Evolutionary conservation across 2,329 filamentous ascomycete genomes (phyloP), one percentile per base, ranked within the genome.

Genomic region (Ambrosiella xylebori): DNA sequence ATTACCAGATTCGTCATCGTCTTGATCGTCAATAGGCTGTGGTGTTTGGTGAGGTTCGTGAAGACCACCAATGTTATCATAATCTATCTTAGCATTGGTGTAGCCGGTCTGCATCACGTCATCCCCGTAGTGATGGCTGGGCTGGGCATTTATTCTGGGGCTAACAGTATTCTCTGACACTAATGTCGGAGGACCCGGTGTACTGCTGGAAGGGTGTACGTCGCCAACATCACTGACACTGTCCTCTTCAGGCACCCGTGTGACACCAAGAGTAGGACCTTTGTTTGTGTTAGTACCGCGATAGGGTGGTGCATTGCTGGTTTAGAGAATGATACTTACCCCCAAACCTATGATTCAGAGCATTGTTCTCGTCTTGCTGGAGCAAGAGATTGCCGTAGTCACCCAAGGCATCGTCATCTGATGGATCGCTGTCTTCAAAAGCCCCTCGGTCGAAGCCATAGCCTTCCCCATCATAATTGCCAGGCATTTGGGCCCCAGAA

Each of bases 1-100:
- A 66, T 79, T 69, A 51, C 82, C 63, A 1, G 78, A 81, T 68
- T 97, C 93, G 68, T 97, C 93, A 64, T 96, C 93, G 1, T 88
- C 91, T 67, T 95, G 88, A 64, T 97, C 91, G 64, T 93, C 93
- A 1, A 97, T 91, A 91, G 96, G 70, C 88, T 80, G 63, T 89
- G 79, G 6, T 75, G 17, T 19, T 41, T 54, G 76, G 54, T 76
- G 81, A 1, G 90, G 89, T 59, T 86, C 80, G 61, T 89, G 82
- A 36, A 96, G 71, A 1, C 93, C 93, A 45, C 91, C 93, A n/a
- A 89, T 96, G 7, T 87, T 90, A 54, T 81, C 86, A 52, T 88
- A 89, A 68, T 97, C 91, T 55, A 95, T 85, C 57, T 86, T 79
- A 5, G 85, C 88, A 57, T 82, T 76, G 12, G 72, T 66, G 62